Evolutionary conservation across 306 rosid species (phyloP), one percentile per base, ranked within the genome.

Genomic region (Crotalaria pallida): DNA sequence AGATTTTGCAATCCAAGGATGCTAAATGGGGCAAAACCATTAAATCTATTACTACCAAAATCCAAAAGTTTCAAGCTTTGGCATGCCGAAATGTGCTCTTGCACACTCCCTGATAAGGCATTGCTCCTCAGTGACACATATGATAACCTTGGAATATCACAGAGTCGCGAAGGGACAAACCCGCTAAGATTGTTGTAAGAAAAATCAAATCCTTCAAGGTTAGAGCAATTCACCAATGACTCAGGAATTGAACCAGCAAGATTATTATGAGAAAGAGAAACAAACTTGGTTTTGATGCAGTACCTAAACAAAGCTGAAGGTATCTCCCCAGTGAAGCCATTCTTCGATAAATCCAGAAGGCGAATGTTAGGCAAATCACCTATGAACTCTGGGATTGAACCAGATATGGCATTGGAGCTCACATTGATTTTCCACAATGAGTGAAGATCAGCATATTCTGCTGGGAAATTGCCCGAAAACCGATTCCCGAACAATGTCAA

Each of bases 131-230:
- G 50, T 11, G 94, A 84, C 44, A 95, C 74, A 69, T 83, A 91
- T 24, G 86, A 88, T 26, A 95, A 81, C 62, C 78, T 80, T 2
- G 92, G 91, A 84, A 95, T 89, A 56, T 71, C 84, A 65, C 97
- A 95, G 15, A 89, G 41, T 36, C 72, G 29, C 10, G 63, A 61
- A 65, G 99, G 97, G 62, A 95, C 79, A 69, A 64, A 83, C 55
- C 99, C 96, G 2, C 81, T 89, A 19, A 91, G 87, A 75, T 87
- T 85, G 73, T 95, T 95, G 83, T 84, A 87, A 13, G 97, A 95
- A 79, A 95, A 88, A 84, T 95, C 99, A 83, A 91, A 89, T 10
- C 99, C 99, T 82, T 91, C 91, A 61, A 95, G 96, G 81, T 85
- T 87, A 49, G 59, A 61, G 77, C 99, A 95, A 51, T 91, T 87